These are phyloP conservation scores for Coccomyxa subellipsoidea DNA, from an alignment of 163 green algal species.

Conservation along the genomic window DNA sequence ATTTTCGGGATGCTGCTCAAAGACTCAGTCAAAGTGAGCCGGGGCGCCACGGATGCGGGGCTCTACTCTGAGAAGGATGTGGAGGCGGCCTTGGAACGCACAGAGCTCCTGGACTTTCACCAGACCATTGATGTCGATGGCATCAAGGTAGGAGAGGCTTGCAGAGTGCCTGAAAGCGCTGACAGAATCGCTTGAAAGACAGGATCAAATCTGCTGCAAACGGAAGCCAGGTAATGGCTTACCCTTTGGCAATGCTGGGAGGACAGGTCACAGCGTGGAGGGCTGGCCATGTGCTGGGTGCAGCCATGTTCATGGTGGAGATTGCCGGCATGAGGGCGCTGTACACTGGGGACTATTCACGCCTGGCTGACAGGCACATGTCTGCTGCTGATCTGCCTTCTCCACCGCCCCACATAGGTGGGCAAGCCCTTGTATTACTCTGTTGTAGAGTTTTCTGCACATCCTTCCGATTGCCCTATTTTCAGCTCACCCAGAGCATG, in stretches of 20 bases:
- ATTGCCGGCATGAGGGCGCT: conserved; percentile 82
- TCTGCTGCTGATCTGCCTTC: conserved; percentile 83
- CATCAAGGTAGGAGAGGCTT: conserved; percentile 52
- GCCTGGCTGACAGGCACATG: conserved; percentile 89
- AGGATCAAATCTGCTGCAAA: background rate
- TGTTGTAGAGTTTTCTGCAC: background rate
- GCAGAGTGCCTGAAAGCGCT: too few relatives aligned
- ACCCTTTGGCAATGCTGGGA: background rate
- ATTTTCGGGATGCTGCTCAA: conserved; percentile 90
- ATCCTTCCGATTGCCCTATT: too few relatives aligned
- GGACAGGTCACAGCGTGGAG: conserved; percentile 82
- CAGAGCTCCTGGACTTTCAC: conserved; percentile 95
- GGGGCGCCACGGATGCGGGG: conserved; percentile 43
- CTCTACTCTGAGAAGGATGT: conserved; percentile 87
- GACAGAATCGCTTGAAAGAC: background rate
- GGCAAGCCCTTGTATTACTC: background rate
- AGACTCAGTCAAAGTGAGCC: conserved; percentile 89
- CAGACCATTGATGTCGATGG: conserved; percentile 87
- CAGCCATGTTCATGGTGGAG: conserved; percentile 97
- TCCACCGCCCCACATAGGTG: conserved; percentile 81
- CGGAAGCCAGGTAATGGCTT: too few relatives aligned
- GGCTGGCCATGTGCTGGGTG: conserved; percentile 96
- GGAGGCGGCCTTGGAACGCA: conserved; percentile 75
- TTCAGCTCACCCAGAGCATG: too few relatives aligned
- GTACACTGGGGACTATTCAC: conserved; percentile 93